A percentile compares a stretch with the other conserved stretches of the same genome.
phyloP scores from a whole-genome alignment of 202 grass and related monocot species.

The Carex sylvatica region DNA sequence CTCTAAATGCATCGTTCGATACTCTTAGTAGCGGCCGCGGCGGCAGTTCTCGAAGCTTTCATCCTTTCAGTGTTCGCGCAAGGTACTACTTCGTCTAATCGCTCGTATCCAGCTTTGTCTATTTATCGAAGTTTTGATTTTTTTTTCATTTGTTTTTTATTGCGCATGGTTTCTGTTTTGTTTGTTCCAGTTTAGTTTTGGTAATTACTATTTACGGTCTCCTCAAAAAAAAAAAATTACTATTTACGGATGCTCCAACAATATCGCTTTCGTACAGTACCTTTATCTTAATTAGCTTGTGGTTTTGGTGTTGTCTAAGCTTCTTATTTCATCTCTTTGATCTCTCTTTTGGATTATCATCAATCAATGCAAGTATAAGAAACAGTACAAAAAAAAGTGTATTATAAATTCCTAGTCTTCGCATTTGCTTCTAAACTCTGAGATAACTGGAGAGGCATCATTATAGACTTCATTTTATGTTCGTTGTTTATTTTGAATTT shows the following conservation, averaged over 20 bases:
- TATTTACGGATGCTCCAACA: conserved; percentile 22
- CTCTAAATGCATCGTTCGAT: background rate
- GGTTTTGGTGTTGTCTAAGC: background rate
- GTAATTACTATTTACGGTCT: conserved; percentile 2
- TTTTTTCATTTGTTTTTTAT: background rate
- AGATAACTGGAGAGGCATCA: background rate
- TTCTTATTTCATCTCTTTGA: conserved; percentile 5
- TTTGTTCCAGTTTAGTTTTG: background rate
- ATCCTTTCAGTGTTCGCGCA: conserved; percentile 42
- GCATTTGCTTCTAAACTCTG: background rate
- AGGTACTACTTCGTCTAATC: conserved; percentile 34
- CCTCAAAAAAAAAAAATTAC: no score
- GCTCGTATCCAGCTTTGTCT: background rate
- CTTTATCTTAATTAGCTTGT: background rate
- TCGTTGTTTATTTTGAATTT: background rate
- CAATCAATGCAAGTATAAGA: conserved; percentile 1
- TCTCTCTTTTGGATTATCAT: conserved; percentile 15
- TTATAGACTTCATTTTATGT: background rate
- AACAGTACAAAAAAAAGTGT: background rate
- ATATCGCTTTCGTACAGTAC: background rate
- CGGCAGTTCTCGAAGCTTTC: conserved; percentile 22
- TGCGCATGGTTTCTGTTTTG: conserved; percentile 3
- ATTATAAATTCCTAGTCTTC: background rate
- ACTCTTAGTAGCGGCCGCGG: conserved; percentile 11
- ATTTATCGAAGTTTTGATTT: background rate